These are phyloP conservation scores for Podospora comata DNA, from an alignment of 495 filamentous ascomycete genomes.

Conservation along the genomic window DNA sequence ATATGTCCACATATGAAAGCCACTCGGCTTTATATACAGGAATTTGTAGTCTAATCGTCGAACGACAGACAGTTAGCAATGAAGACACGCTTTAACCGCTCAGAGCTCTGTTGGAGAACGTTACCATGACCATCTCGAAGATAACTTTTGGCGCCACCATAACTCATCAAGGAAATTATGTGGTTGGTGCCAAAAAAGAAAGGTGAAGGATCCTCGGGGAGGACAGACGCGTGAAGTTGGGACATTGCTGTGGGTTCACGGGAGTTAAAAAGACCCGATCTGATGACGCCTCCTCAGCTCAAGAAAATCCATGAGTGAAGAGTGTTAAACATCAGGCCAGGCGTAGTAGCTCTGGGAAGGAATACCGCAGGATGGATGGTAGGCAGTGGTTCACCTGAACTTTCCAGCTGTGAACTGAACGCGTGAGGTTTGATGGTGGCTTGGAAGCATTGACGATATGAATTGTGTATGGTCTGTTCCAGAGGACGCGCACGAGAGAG, in stretches of 20 bases:
- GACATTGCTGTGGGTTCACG: neutral
- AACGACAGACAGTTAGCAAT: neutral
- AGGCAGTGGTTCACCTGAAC: neutral
- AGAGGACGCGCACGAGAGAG: neutral
- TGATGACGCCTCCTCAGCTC: neutral
- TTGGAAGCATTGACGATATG: neutral
- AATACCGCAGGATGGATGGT: neutral
- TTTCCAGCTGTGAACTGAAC: neutral
- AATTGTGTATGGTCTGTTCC: neutral
- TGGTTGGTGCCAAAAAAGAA: neutral
- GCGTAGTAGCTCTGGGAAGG: neutral
- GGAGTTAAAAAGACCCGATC: neutral
- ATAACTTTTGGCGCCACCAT: no score
- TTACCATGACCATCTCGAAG: neutral
- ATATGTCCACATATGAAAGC: neutral
- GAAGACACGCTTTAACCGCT: neutral
- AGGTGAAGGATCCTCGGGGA: neutral
- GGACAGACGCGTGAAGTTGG: neutral
- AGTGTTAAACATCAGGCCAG: neutral
- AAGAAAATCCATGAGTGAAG: neutral
- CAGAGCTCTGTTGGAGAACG: neutral
- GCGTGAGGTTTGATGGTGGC: neutral
- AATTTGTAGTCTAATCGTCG: neutral
- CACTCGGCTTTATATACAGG: neutral
- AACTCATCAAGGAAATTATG: neutral